Base-by-base conservation (phyloP, 345 rosid genomes). In the Rhodamnia argentea region DNA sequence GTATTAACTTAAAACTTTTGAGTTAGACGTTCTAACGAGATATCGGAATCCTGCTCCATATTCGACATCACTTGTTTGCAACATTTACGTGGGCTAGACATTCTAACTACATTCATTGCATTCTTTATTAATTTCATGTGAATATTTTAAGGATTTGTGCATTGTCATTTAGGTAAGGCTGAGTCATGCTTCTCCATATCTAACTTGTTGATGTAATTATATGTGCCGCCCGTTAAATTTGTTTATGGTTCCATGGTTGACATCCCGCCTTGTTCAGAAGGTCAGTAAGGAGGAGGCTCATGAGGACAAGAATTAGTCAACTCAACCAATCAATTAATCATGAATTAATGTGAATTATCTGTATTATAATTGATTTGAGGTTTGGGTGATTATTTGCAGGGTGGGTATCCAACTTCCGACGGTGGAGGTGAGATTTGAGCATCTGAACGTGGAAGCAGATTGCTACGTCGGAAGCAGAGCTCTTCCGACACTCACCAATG, bases 391-490 rank as follows among this genome's bases (percentile, higher is more conserved):
- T 82, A 32, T 52, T 84, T 91, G 86, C 90, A 97, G 99, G 91
- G 98, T 95, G 16, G 99, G 98, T 16, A 96, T 97, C 55, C 84
- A 52, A 60, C 95, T 97, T 13, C 99, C 99, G 2, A 94, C 92
- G 0, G 97, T 94, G 7, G 98, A 97, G 88, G 98, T 97, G 23
- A 89, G 99, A 88, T 95, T 90, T 55, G 94, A 95, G 82, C 91
- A 93, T 76, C 54, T 97, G 85, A 94, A 86, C 1, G 85, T 97
- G 5, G 96, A 94, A 90, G 99, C 98, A 3, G 92, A 96, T 32
- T 94, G 98, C 60, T 87, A 92, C 57, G 32, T 93, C n/a, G 99
- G 99, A 6, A 92, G 83, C 59, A 91, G 99, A 87, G 98, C 99
- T 52, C 95, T 97, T 40, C 99, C 99, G 0, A 91, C 96, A 0